These are phyloP conservation scores for Trichoderma sp. DNA, from an alignment of 2,329 filamentous ascomycete genomes.

Conservation along the genomic window DNA sequence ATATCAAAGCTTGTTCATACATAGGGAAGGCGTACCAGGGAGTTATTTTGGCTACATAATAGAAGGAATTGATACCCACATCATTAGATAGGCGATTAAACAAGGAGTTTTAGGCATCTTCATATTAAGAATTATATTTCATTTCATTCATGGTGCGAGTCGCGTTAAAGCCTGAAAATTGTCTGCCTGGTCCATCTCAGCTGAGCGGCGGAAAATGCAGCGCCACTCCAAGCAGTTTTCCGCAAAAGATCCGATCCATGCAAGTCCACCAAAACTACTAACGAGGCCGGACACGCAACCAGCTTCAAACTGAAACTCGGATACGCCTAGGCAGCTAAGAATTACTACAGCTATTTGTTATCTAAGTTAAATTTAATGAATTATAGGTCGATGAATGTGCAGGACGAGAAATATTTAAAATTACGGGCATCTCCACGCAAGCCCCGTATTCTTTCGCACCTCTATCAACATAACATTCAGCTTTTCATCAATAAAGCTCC, in stretches of 20 bases:
- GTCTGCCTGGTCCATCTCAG: not conserved
- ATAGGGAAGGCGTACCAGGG: not conserved
- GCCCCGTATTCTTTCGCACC: not conserved
- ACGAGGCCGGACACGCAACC: conserved; percentile 7
- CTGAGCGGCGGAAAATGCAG: not conserved
- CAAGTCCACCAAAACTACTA: conserved; percentile 25
- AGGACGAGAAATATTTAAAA: not conserved
- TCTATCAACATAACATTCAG: not conserved
- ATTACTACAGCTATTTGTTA: not conserved
- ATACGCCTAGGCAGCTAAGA: not conserved
- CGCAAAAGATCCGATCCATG: conserved; percentile 7
- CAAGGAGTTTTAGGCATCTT: not conserved
- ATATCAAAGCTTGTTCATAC: not conserved
- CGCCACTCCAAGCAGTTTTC: not conserved
- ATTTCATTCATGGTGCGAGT: not conserved
- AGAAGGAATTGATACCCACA: conserved; percentile 16
- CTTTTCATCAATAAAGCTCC: not conserved
- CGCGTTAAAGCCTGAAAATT: not conserved
- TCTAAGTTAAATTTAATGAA: not conserved
- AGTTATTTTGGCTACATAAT: not conserved
- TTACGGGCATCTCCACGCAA: not conserved
- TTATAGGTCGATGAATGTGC: not conserved
- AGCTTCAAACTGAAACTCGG: not conserved
- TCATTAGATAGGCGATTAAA: not conserved
- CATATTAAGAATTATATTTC: not conserved